Conservation (phyloP, 2,329 filamentous ascomycete species). For the Xylaria sp. region DNA sequence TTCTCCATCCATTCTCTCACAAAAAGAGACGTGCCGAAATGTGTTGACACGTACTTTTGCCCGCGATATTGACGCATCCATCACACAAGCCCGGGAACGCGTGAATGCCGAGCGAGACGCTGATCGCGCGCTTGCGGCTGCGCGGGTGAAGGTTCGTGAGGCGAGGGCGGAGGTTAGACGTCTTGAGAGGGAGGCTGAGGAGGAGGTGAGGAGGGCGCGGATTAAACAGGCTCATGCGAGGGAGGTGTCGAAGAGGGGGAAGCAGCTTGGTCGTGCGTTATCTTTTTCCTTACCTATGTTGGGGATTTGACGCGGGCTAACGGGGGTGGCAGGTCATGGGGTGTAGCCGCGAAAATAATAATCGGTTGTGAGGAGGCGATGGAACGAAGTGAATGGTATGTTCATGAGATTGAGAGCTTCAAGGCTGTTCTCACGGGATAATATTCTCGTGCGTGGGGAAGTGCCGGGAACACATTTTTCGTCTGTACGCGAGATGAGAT, state of each 20-base stretch:
- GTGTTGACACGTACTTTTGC: constrained; percentile 8
- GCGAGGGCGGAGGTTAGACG: constrained; percentile 58
- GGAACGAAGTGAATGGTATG: no score
- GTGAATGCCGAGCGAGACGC: constrained; percentile 60
- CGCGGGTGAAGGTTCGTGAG: constrained; percentile 53
- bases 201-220: constrained; percentile 60
- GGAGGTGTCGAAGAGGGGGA: constrained; percentile 62
- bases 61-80: constrained; percentile 54
- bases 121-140: constrained; percentile 56
- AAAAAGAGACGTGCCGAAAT: background rate
- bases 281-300: background rate
- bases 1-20: background rate
- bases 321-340: no score
- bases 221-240: constrained; percentile 63
- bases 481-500: no score
- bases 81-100: constrained; percentile 55
- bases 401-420: no score
- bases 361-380: no score
- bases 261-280: constrained; percentile 61
- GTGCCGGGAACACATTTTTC: no score
- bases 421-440: no score
- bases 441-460: no score
- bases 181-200: constrained; percentile 60
- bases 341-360: no score
- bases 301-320: no score